Percentiles rank a stretch among this genome's conserved stretches.
phyloP scores from a whole-genome alignment of 1,139 yeast genomes.

The Blastobotrys persicus region DNA sequence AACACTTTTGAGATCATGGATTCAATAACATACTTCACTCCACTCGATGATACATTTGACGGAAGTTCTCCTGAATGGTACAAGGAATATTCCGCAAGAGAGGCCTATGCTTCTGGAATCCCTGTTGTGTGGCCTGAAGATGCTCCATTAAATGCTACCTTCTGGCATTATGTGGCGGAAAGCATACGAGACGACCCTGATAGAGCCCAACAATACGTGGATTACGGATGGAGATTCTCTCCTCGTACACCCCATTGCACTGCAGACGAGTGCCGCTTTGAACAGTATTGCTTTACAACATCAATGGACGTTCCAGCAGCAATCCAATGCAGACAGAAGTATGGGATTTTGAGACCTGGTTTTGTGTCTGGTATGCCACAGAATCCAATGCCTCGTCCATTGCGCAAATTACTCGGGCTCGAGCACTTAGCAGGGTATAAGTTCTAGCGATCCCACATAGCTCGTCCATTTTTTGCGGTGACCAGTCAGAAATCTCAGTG shows the following conservation, averaged over 20 bases:
- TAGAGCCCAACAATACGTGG: conserved; percentile 5
- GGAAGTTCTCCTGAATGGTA: conserved; percentile 26
- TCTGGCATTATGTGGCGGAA: conserved; percentile 33
- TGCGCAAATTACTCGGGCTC: conserved; percentile 19
- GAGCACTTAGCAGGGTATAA: not conserved
- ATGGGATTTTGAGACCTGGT: conserved; percentile 15
- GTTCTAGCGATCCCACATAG: too few species aligned
- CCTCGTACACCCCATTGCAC: conserved; percentile 40
- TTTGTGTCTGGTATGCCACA: conserved; percentile 26
- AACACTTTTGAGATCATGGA: conserved; percentile 61
- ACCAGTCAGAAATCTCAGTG: not conserved
- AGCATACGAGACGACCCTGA: conserved; percentile 32
- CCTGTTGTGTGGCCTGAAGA: conserved; percentile 30
- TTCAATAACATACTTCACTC: conserved; percentile 51
- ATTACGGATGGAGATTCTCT: conserved; percentile 40
- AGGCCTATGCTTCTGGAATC: conserved; percentile 23
- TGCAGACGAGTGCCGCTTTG: conserved; percentile 26
- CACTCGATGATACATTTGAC: conserved; percentile 40
- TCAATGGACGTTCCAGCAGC: conserved; percentile 26
- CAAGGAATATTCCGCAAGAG: conserved; percentile 34
- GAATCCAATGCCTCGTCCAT: conserved; percentile 33
- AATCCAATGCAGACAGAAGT: conserved; percentile 20
- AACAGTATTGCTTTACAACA: conserved; percentile 34
- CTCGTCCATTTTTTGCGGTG: too few species aligned
- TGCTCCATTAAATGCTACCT: conserved; percentile 32